Evolutionary conservation across 1,139 yeast species (phyloP), one percentile per base, ranked within the genome.

Genomic region (Candida sp.): DNA sequence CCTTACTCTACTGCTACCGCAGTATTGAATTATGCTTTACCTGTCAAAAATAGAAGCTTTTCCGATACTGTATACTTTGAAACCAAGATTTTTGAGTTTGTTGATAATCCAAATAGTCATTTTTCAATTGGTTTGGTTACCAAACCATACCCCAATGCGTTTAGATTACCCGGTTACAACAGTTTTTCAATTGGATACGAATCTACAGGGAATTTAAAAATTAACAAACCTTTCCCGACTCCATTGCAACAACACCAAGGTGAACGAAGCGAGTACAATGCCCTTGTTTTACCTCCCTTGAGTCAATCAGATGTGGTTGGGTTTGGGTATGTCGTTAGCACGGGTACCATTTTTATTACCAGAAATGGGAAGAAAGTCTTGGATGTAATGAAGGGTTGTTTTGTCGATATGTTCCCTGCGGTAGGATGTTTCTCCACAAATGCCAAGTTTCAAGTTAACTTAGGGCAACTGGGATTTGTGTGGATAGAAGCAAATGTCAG

Each of bases 401-500:
- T 81, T 47, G 75, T 87, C 42, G 95, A 91, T 57, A 60, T 93
- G 56, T 90, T 82, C 56, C 98, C 98, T 5, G 88, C 95, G 4
- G 72, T 93, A n/a, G 99, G 99, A 6, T 95, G 56, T 77, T 82
- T 60, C 67, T 79, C 59, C 81, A 85, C 55, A 75, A 91, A 44
- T 80, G 96, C 63, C 62, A 75, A 82, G 49, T 77, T 93, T 42
- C 86, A 84, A 54, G 91, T 87, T 11, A 93, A 93, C 60, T 67
- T 93, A 45, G 99, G 99, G 1, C 97, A 90, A 58, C 68, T 83
- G 40, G 99, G 98, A 1, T 93, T 82, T 66, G 97, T 93, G 2
- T 91, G 87, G 72, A 88, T 93, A 46, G 98, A 93, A 63, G 98
- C 97, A 5, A 91, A 93, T 61, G 96, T 89, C 27, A 78, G 89